These are phyloP conservation scores for Chlorella sorokiniana DNA, from an alignment of 139 green algal genomes.

Conservation along the genomic window DNA sequence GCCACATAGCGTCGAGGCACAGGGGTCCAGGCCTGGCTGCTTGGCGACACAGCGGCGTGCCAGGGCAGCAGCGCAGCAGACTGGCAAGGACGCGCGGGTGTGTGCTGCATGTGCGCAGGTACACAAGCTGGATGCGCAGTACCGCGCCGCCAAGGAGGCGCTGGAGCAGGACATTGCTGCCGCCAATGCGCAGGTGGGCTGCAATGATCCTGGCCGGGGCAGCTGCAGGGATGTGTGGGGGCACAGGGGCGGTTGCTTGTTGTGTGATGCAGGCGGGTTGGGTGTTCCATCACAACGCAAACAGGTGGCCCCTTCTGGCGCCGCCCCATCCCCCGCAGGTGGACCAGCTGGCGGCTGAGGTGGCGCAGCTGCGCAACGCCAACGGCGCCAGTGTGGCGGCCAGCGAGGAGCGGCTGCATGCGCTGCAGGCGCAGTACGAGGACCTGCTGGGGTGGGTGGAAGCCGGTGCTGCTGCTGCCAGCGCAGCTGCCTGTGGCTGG, in stretches of 20 bases:
- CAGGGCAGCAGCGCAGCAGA: too few species aligned
- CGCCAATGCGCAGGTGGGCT: constrained; percentile 38
- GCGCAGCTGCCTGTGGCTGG: too few species aligned
- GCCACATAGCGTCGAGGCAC: too few species aligned
- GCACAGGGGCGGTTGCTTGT: background rate
- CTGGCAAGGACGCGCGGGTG: too few species aligned
- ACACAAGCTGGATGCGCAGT: constrained; percentile 53
- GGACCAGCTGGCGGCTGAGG: constrained; percentile 55
- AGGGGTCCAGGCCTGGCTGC: too few species aligned
- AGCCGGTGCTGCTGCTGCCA: background rate
- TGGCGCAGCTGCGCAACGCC: constrained; percentile 52
- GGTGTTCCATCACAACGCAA: background rate
- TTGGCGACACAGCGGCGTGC: too few species aligned
- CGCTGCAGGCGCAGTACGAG: constrained; percentile 53
- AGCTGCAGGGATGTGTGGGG: background rate
- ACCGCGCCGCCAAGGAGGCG: constrained; percentile 51
- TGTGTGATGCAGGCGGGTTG: background rate
- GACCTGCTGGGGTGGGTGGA: constrained; percentile 51
- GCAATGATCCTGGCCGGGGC: background rate
- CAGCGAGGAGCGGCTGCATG: constrained; percentile 54
- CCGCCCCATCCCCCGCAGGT: constrained; percentile 32
- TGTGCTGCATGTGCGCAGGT: constrained; percentile 41
- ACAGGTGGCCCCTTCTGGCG: background rate
- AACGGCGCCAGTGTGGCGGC: constrained; percentile 45
- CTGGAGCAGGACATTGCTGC: constrained; percentile 54